Base-by-base conservation (phyloP, 768 basidiomycete species). In the Terana coerulea region DNA sequence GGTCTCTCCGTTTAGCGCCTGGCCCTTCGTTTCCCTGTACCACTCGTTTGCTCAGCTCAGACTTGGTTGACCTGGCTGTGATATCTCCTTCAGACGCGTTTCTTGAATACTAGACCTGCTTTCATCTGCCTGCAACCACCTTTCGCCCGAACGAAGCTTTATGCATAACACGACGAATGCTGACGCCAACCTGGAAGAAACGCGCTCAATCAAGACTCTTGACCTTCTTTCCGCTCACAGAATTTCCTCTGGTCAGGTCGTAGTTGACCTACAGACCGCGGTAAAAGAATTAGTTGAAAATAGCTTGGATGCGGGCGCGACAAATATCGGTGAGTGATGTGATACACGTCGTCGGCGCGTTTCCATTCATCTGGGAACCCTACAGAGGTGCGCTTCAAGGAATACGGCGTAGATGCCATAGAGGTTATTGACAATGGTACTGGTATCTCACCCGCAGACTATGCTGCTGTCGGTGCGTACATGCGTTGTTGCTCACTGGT, bases 251-350 rank as follows among this genome's bases (percentile, higher is more conserved):
- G 95, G 95, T 1, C 97, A 98, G 66, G 95, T 98, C 40, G 88
- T 98, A 1, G 76, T 95, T 24, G 93, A 97, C 64, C 79, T 98
- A 0, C 92, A 94, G 64, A 90, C 88, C 0, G 92, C 93, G 1
- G 85, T 98, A 52, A 99, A 98, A 65, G 97, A 99, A 67, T 81
- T 98, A 8, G 80, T 99, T 2, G 97, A 99, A 69, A 99, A 99
- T 65, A 90, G 91, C 52, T 72, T 98, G 25, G 97, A 99, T 66
- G 94, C 97, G 1, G 88, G 88, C 0, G 91, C 94, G 0, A 93
- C 88, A 0, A 83, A 71, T 57, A 81, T 99, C 35, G 95, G 95
- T 90, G 39, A 26, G 84, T 61, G 1, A 25, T 9, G n/a, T n/a
- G n/a, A n/a, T n/a, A n/a, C n/a, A n/a, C n/a, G n/a, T n/a, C n/a